Evolutionary conservation across 2,329 filamentous ascomycete genomes (phyloP), one percentile per base, ranked within the genome.

Genomic region (Colletotrichum sojae): DNA sequence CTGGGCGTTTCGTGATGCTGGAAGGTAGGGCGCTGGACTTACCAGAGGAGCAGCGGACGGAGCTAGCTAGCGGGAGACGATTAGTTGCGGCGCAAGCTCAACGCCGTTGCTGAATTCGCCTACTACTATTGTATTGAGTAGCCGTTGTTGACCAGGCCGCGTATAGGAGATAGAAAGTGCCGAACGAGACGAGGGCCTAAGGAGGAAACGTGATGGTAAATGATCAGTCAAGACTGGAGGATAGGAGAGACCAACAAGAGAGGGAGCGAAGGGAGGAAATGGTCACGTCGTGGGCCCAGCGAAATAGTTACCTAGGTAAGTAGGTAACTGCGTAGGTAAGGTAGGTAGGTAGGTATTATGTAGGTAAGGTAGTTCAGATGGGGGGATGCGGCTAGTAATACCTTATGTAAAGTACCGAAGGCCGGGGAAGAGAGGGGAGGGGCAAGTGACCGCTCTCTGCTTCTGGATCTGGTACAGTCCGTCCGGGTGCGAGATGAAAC

Each of bases 1-100:
- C 49, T 45, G 20, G 31, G n/a, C 10, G 12, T 20, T 46, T 27
- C 48, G 22, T 31, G 54, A 31, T 57, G 46, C 54, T 56, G 20
- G 62, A 56, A 55, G 51, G 36, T 40, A 69, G 56, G n/a, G n/a
- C n/a, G n/a, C 62, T 69, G 22, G 25, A 48, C 67, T 67, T 61
- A 69, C 67, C 40, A 22, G 62, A 25, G 46, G 22, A 31, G 53
- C 39, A 55, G 54, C 15, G 25, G 39, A 69, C 62, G 55, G 66
- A 60, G 27, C 52, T 40, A 63, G 55, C 67, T 69, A 56, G 63
- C 48, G 55, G 67, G 36, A 53, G 51, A 67, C 48, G 62, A 51
- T 56, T 25, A 48, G 18, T 46, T 52, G 51, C 40, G 62, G 49
- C 49, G 62, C 49, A 43, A 66, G 67, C 62, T 69, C 49, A 36